Evolutionary conservation across 176 grass and related monocot species (phyloP), one percentile per base, ranked within the genome.

Genomic region (Rhipidocladum racemiflorum): DNA sequence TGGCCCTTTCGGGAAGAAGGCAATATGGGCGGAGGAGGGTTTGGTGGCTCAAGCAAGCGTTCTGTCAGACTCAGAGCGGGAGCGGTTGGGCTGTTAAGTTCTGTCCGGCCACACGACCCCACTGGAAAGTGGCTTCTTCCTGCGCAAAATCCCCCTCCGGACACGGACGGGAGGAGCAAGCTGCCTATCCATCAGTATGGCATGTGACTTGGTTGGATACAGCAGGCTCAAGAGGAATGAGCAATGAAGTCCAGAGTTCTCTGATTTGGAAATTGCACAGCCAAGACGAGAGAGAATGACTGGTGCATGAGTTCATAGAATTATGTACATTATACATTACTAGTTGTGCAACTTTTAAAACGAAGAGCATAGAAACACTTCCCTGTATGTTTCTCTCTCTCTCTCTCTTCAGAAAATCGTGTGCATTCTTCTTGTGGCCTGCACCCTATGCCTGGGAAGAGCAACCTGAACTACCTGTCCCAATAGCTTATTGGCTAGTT

Each of bases 61-160:
- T 59, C 30, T 78, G 78, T 86, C 88, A 48, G 55, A 21, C 56
- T 77, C 71, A 38, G 46, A 24, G 18, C 28, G 8, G 23, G 3
- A 65, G 78, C 64, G 61, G 83, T 60, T 86, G 88, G 39, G 71
- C 71, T 86, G 88, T 89, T 82, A 10, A 77, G 27, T 65, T 76
- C 54, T 56, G 55, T 76, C 66, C 87, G 23, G 51, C 68, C 68
- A 30, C 68, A 68, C 29, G 5, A 46, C 61, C 75, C 68, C 75
- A 61, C 81, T 0, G 34, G 69, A 61, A 49, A 38, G 29, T 75
- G 68, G 61, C 81, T 30, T 83, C 60, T 50, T 68, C 75, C 29
- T 17, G 21, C 59, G 42, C 28, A 6, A 55, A 55, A 55, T 55
- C 20, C 53, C 53, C 53, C 21, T 3, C 53, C 5, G 12, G 24